Conservation (phyloP, 129 eudicot genomes). For the Oenanthe sinensis region DNA sequence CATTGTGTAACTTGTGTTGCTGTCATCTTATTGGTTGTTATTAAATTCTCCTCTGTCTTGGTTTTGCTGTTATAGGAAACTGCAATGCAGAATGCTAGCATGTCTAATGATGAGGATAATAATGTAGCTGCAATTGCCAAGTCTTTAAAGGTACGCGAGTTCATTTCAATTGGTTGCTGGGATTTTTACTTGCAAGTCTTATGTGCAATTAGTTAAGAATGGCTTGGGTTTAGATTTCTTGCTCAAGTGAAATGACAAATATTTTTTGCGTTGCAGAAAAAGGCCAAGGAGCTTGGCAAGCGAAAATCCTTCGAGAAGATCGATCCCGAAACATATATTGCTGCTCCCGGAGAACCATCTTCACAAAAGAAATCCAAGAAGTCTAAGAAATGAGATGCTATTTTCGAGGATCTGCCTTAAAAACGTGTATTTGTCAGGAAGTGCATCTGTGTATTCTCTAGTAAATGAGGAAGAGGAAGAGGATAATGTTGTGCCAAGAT, state of each 20-base stretch:
- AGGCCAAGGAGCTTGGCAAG: conserved; percentile 67
- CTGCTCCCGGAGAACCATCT: conserved; percentile 33
- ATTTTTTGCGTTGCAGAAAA: conserved; percentile 38
- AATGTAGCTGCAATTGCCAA: conserved; percentile 47
- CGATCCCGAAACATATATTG: conserved; percentile 55
- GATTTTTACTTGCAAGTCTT: neutral
- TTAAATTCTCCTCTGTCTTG: neutral
- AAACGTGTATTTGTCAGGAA: neutral
- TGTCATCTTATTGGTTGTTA: neutral
- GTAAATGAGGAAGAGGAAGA: neutral
- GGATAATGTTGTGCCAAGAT: neutral
- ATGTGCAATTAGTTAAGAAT: neutral
- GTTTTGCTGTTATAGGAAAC: conserved; percentile 45
- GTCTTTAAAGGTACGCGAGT: conserved; percentile 67
- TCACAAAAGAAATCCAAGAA: conserved; percentile 31
- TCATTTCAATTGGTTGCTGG: neutral
- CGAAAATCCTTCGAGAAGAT: conserved; percentile 41
- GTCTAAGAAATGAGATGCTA: conserved; percentile 11
- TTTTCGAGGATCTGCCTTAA: neutral
- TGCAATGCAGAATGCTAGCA: conserved; percentile 16
- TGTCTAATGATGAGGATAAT: conserved; percentile 26
- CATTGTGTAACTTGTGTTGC: too few relatives aligned
- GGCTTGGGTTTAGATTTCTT: neutral
- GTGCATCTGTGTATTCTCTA: neutral
- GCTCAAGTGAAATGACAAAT: neutral